These are phyloP conservation scores for Syncephalastrum contaminatum DNA, from an alignment of 371 early-diverging fungal species.

Conservation along the genomic window DNA sequence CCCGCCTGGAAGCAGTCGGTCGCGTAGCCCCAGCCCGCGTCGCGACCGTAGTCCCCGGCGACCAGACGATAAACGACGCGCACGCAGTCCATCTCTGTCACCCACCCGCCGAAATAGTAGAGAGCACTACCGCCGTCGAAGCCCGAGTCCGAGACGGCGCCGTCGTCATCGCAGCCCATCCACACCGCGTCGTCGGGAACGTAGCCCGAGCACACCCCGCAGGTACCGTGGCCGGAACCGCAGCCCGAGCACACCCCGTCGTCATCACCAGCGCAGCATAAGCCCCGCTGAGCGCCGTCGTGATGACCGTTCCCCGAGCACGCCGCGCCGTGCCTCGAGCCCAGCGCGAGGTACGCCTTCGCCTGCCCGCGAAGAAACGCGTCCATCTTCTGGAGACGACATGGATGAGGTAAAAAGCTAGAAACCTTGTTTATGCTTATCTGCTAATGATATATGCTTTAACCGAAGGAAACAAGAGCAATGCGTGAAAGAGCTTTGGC, in stretches of 20 bases:
- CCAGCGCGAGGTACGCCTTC: too few species aligned
- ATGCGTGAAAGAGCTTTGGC: conserved; percentile 19
- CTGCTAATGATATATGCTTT: background rate
- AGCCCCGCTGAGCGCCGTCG: too few species aligned
- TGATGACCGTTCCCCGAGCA: too few species aligned
- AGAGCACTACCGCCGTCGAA: conserved; percentile 3
- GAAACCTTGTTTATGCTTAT: too few species aligned
- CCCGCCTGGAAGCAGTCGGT: background rate
- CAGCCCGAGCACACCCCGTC: too few species aligned
- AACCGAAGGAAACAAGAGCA: conserved; percentile 11
- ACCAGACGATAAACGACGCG: background rate
- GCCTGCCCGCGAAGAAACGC: too few species aligned
- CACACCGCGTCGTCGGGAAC: background rate
- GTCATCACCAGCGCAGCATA: too few species aligned
- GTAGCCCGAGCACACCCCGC: conserved; percentile 1
- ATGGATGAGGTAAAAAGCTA: too few species aligned
- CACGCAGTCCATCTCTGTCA: background rate
- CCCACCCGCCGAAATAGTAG: background rate
- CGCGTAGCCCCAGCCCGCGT: conserved; percentile 12
- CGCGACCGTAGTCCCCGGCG: background rate
- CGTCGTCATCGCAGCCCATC: conserved; percentile 3
- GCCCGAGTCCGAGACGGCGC: conserved; percentile 8
- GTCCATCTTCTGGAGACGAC: too few species aligned
- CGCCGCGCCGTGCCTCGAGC: too few species aligned
- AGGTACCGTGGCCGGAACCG: background rate